Evolutionary conservation across 2,329 filamentous ascomycete genomes (phyloP), one percentile per base, ranked within the genome.

Genomic region (Aphanoascus verrucosus): DNA sequence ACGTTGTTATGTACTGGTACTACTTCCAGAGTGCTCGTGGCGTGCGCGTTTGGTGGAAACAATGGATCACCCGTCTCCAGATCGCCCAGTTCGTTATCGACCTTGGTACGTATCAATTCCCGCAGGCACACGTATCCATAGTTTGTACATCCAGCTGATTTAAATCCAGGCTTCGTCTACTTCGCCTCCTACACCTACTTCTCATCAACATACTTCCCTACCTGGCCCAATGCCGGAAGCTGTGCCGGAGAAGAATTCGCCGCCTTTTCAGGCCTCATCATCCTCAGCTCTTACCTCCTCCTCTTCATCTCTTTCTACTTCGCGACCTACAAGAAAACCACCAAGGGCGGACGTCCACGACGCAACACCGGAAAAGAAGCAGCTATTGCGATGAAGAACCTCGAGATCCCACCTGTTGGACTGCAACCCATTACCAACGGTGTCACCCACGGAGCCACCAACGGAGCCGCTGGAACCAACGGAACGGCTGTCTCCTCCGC

Each of bases 1-100:
- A 95, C 74, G 88, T 94, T 55, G 85, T 94, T 70, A 95, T 95
- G 88, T 95, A 95, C 83, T 94, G 88, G 88, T 94, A 94, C 82
- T 94, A 95, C 80, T 94, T 94, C 82, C 88, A 94, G 78, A 88
- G 86, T 66, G 88, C 89, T 49, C 87, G 89, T 62, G 89, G 89
- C 62, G 81, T 95, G 71, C 83, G 83, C 65, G 88, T 94, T 72
- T 94, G 88, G 88, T 95, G 89, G 89, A 95, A 95, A 83, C 86
- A 94, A 74, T 95, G 89, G 85, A 90, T 95, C 67, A 95, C 89
- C 62, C 85, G 88, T 65, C 84, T 94, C 65, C 89, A 95, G 74
- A 95, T 95, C 71, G 82, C 84, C 64, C 89, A 95, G 71, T 95
- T 95, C 74, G 79, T 95, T 68, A 88, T 95, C 69, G 89, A 94